Conservation (phyloP, 805 yeast species). For the Candida yuanshanica region DNA sequence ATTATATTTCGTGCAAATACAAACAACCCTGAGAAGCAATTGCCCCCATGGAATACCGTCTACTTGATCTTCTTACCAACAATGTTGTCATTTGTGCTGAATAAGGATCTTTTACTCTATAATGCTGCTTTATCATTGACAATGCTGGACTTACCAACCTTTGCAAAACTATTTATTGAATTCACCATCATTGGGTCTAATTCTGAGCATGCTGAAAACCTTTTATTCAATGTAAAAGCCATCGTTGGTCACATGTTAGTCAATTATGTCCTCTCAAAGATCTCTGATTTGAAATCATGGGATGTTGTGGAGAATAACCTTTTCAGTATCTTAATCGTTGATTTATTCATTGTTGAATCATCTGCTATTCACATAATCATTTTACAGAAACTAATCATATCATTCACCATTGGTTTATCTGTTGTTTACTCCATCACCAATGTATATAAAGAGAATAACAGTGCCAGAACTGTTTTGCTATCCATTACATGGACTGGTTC, state of each 20-base stretch:
- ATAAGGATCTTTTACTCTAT: constrained; percentile 19
- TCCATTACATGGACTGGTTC: constrained; percentile 16
- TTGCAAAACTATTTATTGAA: constrained; percentile 18
- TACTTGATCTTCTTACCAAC: constrained; percentile 30
- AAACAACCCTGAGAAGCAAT: constrained; percentile 1
- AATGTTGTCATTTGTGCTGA: constrained; percentile 24
- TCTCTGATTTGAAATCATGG: constrained; percentile 32
- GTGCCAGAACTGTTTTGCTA: constrained; percentile 21
- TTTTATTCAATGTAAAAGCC: constrained; percentile 14
- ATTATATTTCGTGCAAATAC: constrained; percentile 13
- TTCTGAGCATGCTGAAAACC: constrained; percentile 12
- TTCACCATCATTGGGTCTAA: constrained; percentile 19
- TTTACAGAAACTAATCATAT: constrained; percentile 26
- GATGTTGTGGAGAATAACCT: constrained; percentile 33
- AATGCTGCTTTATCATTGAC: constrained; percentile 29
- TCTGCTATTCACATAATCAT: constrained; percentile 24
- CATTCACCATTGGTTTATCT: constrained; percentile 23
- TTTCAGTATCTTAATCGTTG: constrained; percentile 32
- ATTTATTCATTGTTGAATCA: constrained; percentile 26
- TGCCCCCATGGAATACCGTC: constrained; percentile 30
- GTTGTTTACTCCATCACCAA: constrained; percentile 20
- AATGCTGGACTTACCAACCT: constrained; percentile 22
- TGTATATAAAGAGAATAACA: constrained; percentile 11
- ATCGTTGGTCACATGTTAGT: constrained; percentile 23
- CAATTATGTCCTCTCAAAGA: constrained; percentile 20